Base-by-base conservation (phyloP, 139 green algal species). In the Tetradesmus obliquus region DNA sequence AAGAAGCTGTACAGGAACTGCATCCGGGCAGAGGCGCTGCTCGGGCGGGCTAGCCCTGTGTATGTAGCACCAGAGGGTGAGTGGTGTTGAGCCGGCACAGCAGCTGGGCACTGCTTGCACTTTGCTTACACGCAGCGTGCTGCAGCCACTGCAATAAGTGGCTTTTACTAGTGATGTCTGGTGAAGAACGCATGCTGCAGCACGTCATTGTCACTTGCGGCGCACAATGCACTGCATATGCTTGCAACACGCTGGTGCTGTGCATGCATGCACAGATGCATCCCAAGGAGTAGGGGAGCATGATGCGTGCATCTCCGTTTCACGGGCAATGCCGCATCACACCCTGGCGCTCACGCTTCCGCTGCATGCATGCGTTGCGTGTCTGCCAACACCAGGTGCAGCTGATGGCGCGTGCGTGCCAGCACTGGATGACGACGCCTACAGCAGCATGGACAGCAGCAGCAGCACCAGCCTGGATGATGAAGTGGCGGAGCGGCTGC, bases 1-100 rank as follows among this genome's bases (percentile, higher is more conserved):
- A 94, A 96, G n/a, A 96, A 96, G 89, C 91, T 98, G 66, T 98
- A 98, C 94, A 91, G 97, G 20, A 98, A 98, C 93, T 93, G 95
- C 90, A 86, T 98, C 15, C 89, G 97, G 0, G 96, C 96, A 1
- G 93, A 97, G 55, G 45, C 86, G 10, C 91, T 98, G 24, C 91
- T 98, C 6, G 51, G 84, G 19, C 58, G 93, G 80, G 79, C 94
- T 1, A 89, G 82, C 1, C 96, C 97, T 3, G 93, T 97, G 2
- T 98, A 98, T 82, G 88, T 32, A 9, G 88, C 55, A 53, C 53
- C 62, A 79, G 62, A 85, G 80, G 55, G 92, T 82, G 57, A 76
- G 66, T 19, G 5, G 3, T 24, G 17, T 5, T 13, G 57, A 24
- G n/a, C 17, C 6, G 5, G 66, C 3, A 19, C 66, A 76, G 66